Evolutionary conservation across 2,329 filamentous ascomycete species (phyloP).

Genomic region (Scedosporium dehoogii): DNA sequence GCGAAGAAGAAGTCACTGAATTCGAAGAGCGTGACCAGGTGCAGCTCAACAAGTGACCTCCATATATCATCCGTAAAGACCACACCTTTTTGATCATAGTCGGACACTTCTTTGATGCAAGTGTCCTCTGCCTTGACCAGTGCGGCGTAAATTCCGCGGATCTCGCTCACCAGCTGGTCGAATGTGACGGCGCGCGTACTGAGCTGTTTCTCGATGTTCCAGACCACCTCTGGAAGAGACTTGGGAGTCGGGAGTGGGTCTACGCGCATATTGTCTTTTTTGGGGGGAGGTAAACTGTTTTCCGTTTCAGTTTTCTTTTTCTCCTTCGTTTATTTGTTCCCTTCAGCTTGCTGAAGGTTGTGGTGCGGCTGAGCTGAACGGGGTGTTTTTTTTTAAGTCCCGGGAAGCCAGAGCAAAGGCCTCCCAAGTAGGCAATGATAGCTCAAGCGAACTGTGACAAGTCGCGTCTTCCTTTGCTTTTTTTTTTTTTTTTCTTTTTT

Average conservation of each 20-base stretch:
- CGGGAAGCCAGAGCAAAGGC: no score
- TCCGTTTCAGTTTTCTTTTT: no score
- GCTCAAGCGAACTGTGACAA: no score
- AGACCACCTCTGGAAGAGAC: background rate
- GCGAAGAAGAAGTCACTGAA: conserved; percentile 82
- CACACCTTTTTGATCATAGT: background rate
- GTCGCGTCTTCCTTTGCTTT: no score
- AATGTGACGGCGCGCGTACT: conserved; percentile 45
- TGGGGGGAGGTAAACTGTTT: no score
- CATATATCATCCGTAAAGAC: conserved; percentile 62
- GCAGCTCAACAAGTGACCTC: conserved; percentile 72
- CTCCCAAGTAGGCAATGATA: no score
- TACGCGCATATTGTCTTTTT: background rate
- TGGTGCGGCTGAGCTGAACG: no score
- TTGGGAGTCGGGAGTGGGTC: background rate
- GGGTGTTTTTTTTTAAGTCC: no score
- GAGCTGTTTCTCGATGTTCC: background rate
- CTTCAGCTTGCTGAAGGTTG: no score
- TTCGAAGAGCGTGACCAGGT: conserved; percentile 71
- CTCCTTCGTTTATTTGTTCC: no score
- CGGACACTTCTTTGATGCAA: conserved; percentile 51
- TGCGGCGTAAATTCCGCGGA: conserved; percentile 74
- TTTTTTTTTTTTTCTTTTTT: no score
- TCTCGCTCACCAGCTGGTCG: conserved; percentile 69
- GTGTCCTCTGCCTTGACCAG: conserved; percentile 79